A percentile compares a stretch with the other conserved stretches of the same genome.
Conservation (phyloP, 2,329 filamentous ascomycete genomes). For the Ophiostoma ulmi region DNA sequence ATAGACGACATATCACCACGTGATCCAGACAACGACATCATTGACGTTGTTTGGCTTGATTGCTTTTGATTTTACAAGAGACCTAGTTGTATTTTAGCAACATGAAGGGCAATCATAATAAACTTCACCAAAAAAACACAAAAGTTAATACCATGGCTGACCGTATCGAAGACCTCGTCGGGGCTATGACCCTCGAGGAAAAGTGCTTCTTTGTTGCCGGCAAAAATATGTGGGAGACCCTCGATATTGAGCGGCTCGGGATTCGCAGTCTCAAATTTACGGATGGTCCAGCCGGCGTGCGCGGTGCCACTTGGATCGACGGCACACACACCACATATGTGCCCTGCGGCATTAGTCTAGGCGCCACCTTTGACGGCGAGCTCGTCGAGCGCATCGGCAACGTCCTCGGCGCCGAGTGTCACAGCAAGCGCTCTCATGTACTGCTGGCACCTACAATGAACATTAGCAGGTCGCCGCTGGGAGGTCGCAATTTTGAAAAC, state of each 20-base stretch:
- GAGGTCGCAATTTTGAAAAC: constrained; percentile 60
- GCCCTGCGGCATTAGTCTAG: constrained; percentile 71
- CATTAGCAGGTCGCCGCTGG: constrained; percentile 56
- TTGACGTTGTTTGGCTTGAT: not conserved
- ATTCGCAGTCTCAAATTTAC: constrained; percentile 47
- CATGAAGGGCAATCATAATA: not conserved
- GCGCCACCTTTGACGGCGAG: constrained; percentile 40
- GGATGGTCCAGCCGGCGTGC: constrained; percentile 65
- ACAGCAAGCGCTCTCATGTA: constrained; percentile 54
- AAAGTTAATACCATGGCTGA: not conserved
- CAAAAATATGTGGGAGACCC: constrained; percentile 27
- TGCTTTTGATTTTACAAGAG: not conserved
- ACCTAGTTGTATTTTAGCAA: not conserved
- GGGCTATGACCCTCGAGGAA: constrained; percentile 24
- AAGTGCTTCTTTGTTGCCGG: constrained; percentile 25
- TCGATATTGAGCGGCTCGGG: constrained; percentile 23
- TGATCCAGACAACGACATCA: not conserved
- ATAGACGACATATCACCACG: not conserved
- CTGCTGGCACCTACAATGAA: constrained; percentile 53
- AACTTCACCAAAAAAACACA: not conserved
- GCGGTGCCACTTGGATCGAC: constrained; percentile 63
- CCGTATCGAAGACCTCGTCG: constrained; percentile 17
- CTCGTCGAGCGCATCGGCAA: constrained; percentile 20
- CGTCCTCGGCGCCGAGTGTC: constrained; percentile 52
- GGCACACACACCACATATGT: constrained; percentile 71